phyloP scores from a whole-genome alignment of 805 yeast genomes.

The Saturnispora besseyi region DNA sequence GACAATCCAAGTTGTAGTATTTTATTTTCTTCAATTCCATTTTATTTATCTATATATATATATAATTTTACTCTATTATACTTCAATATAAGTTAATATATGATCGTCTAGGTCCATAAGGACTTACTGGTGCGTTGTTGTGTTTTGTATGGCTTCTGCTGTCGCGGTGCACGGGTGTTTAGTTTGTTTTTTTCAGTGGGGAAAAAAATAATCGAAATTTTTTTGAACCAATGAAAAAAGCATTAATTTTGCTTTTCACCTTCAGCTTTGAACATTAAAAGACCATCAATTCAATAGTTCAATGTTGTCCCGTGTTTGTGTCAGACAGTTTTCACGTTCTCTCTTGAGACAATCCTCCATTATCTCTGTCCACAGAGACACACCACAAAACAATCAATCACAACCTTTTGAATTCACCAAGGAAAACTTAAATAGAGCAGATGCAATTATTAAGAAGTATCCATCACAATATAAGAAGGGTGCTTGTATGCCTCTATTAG shows the following conservation, averaged over 20 bases:
- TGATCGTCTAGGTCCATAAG: too few relatives aligned
- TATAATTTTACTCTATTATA: neutral
- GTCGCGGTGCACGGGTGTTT: neutral
- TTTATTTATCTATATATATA: neutral
- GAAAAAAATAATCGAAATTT: neutral
- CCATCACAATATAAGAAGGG: slow-evolving; percentile 83
- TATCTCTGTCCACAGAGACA: slow-evolving; percentile 62
- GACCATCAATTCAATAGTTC: too few relatives aligned
- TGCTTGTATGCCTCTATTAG: slow-evolving; percentile 81
- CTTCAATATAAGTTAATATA: neutral
- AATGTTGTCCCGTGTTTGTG: neutral
- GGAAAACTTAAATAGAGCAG: slow-evolving; percentile 60
- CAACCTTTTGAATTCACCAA: slow-evolving; percentile 64
- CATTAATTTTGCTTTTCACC: neutral
- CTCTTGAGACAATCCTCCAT: slow-evolving; percentile 23
- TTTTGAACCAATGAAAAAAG: neutral
- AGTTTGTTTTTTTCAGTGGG: neutral
- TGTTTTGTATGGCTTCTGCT: neutral
- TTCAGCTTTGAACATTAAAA: neutral
- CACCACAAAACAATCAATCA: slow-evolving; percentile 54
- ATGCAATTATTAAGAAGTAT: slow-evolving; percentile 65
- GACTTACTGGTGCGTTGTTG: too few relatives aligned
- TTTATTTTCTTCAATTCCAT: neutral
- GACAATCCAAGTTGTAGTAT: slow-evolving; percentile 10
- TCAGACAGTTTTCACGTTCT: neutral